Base-by-base conservation (phyloP, 2,329 filamentous ascomycete species). In the Penicillium thymicola region DNA sequence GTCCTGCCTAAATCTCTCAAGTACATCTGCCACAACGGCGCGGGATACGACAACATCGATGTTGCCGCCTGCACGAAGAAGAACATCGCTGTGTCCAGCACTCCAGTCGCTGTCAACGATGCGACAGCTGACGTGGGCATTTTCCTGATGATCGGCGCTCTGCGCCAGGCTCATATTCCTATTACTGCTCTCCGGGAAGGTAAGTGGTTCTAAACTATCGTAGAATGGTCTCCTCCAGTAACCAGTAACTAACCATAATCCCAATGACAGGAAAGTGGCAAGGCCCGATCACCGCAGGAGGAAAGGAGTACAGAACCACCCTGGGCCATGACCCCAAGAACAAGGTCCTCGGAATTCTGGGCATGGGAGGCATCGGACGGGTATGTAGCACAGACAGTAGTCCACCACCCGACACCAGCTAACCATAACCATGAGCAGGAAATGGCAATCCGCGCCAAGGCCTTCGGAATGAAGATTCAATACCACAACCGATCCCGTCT, bases 11-110 rank as follows among this genome's bases (percentile, higher is more conserved):
- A 65, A 28, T 75, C 76, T 0, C 66, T 81, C 57, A 77, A 75
- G 59, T 81, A 76, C 60, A 79, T 82, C 60, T 80, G 78, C 59
- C 80, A 82, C 63, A 81, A 82, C 59, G 80, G 83, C 16, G 83
- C 83, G 2, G 83, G 83, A 4, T 86, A 86, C 69, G 83, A 85
- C 66, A 84, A 84, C 62, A 79, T 86, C 46, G 82, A 85, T 56
- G 74, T 85, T 14, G 68, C 75, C 1, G 80, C 78, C 23, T 85
- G 82, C 67, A 80, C 79, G 27, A 68, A 76, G 59, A 75, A 68
- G 69, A 57, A 74, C 43, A 65, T 79, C 50, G 61, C 67, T 4
- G 72, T 79, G 5, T 79, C 77, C 4, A 79, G 73, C 58, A 79
- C 77, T 0, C 77, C 77, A 1, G 72, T 76, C 27, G 77, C 76